Evolutionary conservation across 2,329 filamentous ascomycete species (phyloP), one percentile per base, ranked within the genome.

Genomic region (Rutstroemia sp.): DNA sequence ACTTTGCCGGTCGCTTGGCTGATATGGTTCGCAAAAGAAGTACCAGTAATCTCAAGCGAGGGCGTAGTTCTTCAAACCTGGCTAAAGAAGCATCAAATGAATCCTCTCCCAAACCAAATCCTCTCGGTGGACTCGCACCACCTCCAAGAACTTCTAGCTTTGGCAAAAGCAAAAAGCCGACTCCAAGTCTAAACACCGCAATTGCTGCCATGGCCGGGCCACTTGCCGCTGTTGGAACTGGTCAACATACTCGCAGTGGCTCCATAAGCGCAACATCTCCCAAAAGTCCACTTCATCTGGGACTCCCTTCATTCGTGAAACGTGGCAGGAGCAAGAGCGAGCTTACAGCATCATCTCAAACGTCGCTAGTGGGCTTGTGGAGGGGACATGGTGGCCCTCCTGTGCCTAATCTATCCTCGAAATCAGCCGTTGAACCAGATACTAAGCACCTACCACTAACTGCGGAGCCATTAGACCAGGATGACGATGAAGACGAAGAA

Each of bases 241-340:
- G 76, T 21, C 52, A 25, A 23, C 82, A 84, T 63, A 73, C 79
- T 39, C 76, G 80, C 37, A 82, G 77, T 59, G 79, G 81, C 38
- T 87, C 86, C 5, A 75, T 88, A 57, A 80, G 80, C 63, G 78
- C 75, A 68, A 65, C 69, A 5, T 82, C 82, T 30, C 80, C 80
- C 1, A 83, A 77, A 67, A 67, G 66, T 48, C 66, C 67, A 14
- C 61, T 51, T 39, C 19, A 64, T 56, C 57, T 67, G 10, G 61
- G 44, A 73, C 78, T 65, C 67, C 49, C 66, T 17, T 74, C 71
- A 51, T 72, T 73, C 51, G 69, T 71, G 4, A 73, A 80, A 45
- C 77, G 80, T 27, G 75, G 68, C 42, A 73, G 82, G 62, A 84
- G 80, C 66, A 76, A 75, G 64, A 84, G 81, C 65, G 82, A 85